A percentile compares a stretch with the other conserved stretches of the same genome.
Conservation (phyloP, 2,329 filamentous ascomycete species). For the Pestalotiopsis sp. region DNA sequence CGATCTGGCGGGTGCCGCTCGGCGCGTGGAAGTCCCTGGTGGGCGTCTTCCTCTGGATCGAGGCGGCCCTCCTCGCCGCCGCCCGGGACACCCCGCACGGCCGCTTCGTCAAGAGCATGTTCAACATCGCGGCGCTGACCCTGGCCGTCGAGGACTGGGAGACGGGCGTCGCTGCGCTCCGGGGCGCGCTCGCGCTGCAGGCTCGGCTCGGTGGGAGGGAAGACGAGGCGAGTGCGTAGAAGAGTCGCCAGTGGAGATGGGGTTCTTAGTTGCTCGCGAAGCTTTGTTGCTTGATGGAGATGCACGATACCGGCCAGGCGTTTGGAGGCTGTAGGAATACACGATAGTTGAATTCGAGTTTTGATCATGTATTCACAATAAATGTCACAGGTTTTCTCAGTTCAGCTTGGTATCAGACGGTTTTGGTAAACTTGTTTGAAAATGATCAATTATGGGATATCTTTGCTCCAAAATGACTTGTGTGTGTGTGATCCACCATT, state of each 20-base stretch:
- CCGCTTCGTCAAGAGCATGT: slow-evolving; percentile 48
- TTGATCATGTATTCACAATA: too few species aligned
- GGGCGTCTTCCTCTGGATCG: slow-evolving; percentile 52
- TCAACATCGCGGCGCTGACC: slow-evolving; percentile 22
- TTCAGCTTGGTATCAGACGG: too few species aligned
- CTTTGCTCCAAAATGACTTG: neutral
- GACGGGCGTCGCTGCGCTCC: neutral
- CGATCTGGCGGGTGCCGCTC: slow-evolving; percentile 49
- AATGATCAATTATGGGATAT: neutral
- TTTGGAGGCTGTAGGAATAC: too few species aligned
- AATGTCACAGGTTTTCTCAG: too few species aligned
- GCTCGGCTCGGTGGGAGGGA: neutral
- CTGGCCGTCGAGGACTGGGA: slow-evolving; percentile 9
- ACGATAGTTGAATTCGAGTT: too few species aligned
- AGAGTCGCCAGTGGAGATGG: neutral
- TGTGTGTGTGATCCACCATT: neutral
- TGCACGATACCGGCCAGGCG: too few species aligned
- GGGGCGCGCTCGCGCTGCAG: neutral
- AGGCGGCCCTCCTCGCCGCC: slow-evolving; percentile 43
- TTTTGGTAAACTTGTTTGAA: neutral
- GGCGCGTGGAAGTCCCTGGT: slow-evolving; percentile 47
- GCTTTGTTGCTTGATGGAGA: too few species aligned
- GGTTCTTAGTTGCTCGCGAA: neutral
- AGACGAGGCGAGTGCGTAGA: neutral
- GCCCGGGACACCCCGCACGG: slow-evolving; percentile 41